Evolutionary conservation across 2,329 filamentous ascomycete genomes (phyloP).

Genomic region (Penicillium sclerotigenum): DNA sequence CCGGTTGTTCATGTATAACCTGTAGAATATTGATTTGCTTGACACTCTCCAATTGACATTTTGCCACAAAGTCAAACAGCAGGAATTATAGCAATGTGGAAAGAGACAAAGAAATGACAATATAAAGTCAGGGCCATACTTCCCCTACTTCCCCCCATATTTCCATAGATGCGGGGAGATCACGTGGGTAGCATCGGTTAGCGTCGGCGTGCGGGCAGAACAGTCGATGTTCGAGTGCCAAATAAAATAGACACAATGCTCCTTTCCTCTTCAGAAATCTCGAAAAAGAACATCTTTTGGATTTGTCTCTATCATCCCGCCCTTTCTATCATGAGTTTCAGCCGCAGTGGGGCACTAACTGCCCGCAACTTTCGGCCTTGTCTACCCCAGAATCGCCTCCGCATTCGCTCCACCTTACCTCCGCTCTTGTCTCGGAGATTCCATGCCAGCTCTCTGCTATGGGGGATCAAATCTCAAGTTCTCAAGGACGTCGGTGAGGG

Average conservation of each 20-base stretch:
- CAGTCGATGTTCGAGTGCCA: slow-evolving; percentile 1
- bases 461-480: slow-evolving; percentile 40
- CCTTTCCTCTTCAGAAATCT: slow-evolving; percentile 3
- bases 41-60: background rate
- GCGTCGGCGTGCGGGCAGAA: slow-evolving; percentile 18
- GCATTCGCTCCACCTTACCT: slow-evolving; percentile 23
- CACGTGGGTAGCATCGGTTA: slow-evolving; percentile 26
- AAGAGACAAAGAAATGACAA: background rate
- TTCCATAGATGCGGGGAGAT: slow-evolving; percentile 18
- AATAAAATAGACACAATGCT: slow-evolving; percentile 20
- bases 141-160: background rate
- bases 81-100: background rate
- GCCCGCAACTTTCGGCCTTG: slow-evolving; percentile 26
- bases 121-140: background rate
- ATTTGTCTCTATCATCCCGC: background rate
- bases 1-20: background rate
- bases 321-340: slow-evolving; percentile 28
- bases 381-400: slow-evolving; percentile 28
- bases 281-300: background rate
- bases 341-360: slow-evolving; percentile 32
- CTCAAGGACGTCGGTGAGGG: slow-evolving; percentile 46
- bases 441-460: slow-evolving; percentile 34
- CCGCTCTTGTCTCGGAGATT: slow-evolving; percentile 33
- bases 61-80: background rate
- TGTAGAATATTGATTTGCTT: background rate